A percentile compares a stretch with the other conserved stretches of the same genome.
phyloP scores from a whole-genome alignment of 2,329 filamentous ascomycete genomes.

The Penicillium sp. region DNA sequence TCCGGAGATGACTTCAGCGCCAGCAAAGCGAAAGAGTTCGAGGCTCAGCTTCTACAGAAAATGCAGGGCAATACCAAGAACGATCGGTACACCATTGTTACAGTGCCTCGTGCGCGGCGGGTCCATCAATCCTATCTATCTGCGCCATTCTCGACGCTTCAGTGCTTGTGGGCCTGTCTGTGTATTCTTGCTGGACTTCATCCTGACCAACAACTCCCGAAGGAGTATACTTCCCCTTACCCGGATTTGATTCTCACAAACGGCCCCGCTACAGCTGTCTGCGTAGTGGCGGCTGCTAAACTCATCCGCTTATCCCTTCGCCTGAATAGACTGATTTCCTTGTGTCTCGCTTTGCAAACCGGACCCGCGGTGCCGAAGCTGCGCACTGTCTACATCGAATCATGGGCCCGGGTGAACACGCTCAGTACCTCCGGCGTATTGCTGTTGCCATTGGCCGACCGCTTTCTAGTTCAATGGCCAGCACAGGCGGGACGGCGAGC shows the following conservation, averaged over 20 bases:
- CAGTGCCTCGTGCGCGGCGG: slow-evolving; percentile 69
- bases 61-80: slow-evolving; percentile 13
- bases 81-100: slow-evolving; percentile 55
- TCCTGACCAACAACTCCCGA: slow-evolving; percentile 30
- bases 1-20: slow-evolving; percentile 71
- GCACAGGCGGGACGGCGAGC: slow-evolving; percentile 51
- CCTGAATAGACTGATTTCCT: slow-evolving; percentile 7
- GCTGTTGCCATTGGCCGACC: slow-evolving; percentile 67
- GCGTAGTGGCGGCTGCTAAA: slow-evolving; percentile 60
- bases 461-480: slow-evolving; percentile 79
- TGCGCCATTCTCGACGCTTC: slow-evolving; percentile 64
- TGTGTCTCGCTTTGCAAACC: slow-evolving; percentile 12
- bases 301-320: slow-evolving; percentile 53
- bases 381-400: slow-evolving; percentile 82
- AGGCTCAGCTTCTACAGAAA: slow-evolving; percentile 40
- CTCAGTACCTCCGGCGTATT: slow-evolving; percentile 82
- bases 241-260: slow-evolving; percentile 81
- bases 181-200: slow-evolving; percentile 49
- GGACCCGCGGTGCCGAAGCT: slow-evolving; percentile 42
- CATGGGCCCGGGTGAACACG: slow-evolving; percentile 78
- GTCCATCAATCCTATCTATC: slow-evolving; percentile 79
- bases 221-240: slow-evolving; percentile 40
- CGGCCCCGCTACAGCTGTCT: slow-evolving; percentile 81
- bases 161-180: slow-evolving; percentile 62
- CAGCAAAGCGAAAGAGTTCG: slow-evolving; percentile 61